Evolutionary conservation across 371 early-diverging fungal genomes (phyloP), one percentile per base, ranked within the genome.

Genomic region (Mortierella sp.): DNA sequence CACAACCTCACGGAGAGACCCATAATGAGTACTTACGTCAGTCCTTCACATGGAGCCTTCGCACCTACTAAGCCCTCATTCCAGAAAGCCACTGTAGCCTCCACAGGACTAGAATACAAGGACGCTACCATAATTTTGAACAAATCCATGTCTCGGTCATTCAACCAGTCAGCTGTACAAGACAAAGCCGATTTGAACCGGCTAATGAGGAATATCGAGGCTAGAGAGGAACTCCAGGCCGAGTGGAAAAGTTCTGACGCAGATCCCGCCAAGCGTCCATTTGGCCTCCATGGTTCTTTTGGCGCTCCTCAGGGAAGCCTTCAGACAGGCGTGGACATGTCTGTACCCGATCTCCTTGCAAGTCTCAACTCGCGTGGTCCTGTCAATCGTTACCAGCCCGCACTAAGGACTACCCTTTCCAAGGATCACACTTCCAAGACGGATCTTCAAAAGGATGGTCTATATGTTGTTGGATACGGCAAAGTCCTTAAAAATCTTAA

Each of bases 361-460:
- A 79, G 68, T 61, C 55, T 79, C 45, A 70, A 70, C 30, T 39
- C 75, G 0, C 79, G 79, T 9, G 79, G 74, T 12, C 67, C 73
- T 6, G 62, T 83, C 5, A 58, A 40, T 14, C 73, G 77, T 4
- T 83, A 83, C 61, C 77, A 77, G 37, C 83, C 73, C n/a, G 83
- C 83, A 10, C 37, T 83, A 16, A 70, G 83, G 11, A 83, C 83
- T 5, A 83, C 83, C 0, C 83, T 83, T n/a, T 83, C 83, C 65
- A 83, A 83, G 62, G 83, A 83, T 57, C 83, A 77, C n/a, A 77
- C 73, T 3, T 83, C 83, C 54, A 83, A 83, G 62, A 55, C 83
- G 14, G 83, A 83, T 51, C 68, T 83, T 20, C 83, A 83, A 57
- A 76, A 77, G 54, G 83, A 77, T 58, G 83, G 83, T 3, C 60